These are phyloP conservation scores for Colletotrichum sp. DNA, from an alignment of 2,329 filamentous ascomycete genomes.

Conservation along the genomic window DNA sequence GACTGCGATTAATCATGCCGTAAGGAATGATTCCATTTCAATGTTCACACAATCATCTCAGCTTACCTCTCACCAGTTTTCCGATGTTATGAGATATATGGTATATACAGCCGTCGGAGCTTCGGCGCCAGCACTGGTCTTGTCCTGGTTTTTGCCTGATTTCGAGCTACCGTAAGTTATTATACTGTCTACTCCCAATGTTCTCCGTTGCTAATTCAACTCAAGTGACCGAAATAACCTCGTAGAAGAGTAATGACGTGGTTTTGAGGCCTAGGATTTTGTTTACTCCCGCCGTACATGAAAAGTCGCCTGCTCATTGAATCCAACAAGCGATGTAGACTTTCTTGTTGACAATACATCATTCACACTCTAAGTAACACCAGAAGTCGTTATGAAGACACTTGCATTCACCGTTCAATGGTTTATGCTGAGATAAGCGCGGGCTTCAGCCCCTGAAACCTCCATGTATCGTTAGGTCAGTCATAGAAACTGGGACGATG, in stretches of 20 bases:
- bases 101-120: conserved; percentile 5
- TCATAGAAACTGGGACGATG: neutral
- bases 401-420: neutral
- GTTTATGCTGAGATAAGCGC: neutral
- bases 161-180: conserved; percentile 2
- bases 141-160: conserved; percentile 3
- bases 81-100: conserved; percentile 9
- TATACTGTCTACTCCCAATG: neutral
- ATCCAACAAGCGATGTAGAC: neutral
- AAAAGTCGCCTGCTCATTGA: neutral
- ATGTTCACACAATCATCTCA: too few relatives aligned
- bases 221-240: conserved; percentile 4
- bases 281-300: neutral
- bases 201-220: neutral
- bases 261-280: neutral
- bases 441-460: neutral
- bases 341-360: neutral
- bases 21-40: neutral
- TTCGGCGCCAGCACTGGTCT: neutral
- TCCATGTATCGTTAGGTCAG: neutral
- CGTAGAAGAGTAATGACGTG: neutral
- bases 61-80: neutral
- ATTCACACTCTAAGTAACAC: neutral
- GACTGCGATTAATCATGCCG: conserved; percentile 1
- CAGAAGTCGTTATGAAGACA: neutral